Conservation (phyloP, 2,329 filamentous ascomycete species). For the Penicillium sp. region DNA sequence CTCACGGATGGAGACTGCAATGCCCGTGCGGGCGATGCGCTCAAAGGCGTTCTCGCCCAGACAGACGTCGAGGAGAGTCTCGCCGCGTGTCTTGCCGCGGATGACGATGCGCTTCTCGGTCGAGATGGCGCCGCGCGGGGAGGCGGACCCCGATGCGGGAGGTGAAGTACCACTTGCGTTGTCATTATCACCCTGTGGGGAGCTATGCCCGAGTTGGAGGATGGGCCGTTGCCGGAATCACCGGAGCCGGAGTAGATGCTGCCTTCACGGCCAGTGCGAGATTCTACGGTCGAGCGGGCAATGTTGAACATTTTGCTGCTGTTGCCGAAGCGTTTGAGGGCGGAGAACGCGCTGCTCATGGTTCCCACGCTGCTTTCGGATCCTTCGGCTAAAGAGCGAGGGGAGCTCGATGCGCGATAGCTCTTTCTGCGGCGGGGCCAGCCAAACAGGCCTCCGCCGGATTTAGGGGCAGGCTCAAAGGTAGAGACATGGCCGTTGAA, state of each 20-base stretch:
- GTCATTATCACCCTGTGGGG: conserved; percentile 19
- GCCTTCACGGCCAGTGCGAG: conserved; percentile 50
- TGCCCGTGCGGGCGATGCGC: conserved; percentile 76
- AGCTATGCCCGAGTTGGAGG: conserved; percentile 57
- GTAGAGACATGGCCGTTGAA: conserved; percentile 52
- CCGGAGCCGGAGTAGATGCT: conserved; percentile 61
- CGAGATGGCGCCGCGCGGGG: conserved; percentile 54
- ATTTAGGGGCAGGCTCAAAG: conserved; percentile 47
- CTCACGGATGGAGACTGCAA: conserved; percentile 86
- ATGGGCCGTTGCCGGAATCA: conserved; percentile 46
- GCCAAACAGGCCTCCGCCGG: conserved; percentile 43
- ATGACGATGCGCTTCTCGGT: conserved; percentile 84
- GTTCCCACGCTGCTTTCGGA: conserved; percentile 74
- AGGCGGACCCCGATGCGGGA: conserved; percentile 30
- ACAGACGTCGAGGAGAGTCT: conserved; percentile 76
- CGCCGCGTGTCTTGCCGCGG: conserved; percentile 63
- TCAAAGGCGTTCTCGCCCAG: conserved; percentile 82
- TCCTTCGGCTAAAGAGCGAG: conserved; percentile 56
- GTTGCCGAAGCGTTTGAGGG: conserved; percentile 70
- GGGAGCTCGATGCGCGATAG: conserved; percentile 57
- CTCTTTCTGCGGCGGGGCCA: conserved; percentile 54
- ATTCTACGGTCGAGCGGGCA: conserved; percentile 69
- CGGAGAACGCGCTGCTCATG: conserved; percentile 74
- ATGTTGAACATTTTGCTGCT: conserved; percentile 78
- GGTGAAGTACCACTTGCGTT: conserved; percentile 21